Percentiles rank a stretch among this genome's conserved stretches.
Evolutionary conservation across 2,329 filamentous ascomycete genomes (phyloP).

Genomic region (Phaeoacremonium minimum): DNA sequence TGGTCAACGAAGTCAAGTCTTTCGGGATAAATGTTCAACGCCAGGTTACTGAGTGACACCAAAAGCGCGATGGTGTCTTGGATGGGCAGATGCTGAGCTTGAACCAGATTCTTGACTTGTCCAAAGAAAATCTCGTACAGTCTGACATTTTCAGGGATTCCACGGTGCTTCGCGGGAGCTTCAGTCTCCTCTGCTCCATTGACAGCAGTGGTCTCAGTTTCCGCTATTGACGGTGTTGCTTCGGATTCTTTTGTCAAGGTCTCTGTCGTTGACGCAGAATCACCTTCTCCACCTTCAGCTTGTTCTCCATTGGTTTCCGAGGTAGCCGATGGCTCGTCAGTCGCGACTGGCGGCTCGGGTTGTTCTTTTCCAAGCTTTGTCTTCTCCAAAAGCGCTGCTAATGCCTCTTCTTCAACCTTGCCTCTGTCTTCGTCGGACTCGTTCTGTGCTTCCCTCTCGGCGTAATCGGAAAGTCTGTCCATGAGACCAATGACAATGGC

Average conservation of each 20-base stretch:
- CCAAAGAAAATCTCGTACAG: conserved; percentile 97
- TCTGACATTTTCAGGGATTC: conserved; percentile 74
- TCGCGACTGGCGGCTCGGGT: conserved; percentile 13
- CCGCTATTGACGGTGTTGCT: conserved; percentile 34
- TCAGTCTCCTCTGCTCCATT: conserved; percentile 34
- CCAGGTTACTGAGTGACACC: conserved; percentile 89
- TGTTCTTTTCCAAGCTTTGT: conserved; percentile 64
- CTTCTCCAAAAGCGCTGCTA: conserved; percentile 72
- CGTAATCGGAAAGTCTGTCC: conserved; percentile 92
- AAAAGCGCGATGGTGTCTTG: conserved; percentile 92
- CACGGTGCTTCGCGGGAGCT: conserved; percentile 30
- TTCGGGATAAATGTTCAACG: conserved; percentile 92
- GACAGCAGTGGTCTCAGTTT: conserved; percentile 41
- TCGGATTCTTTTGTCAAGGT: conserved; percentile 24
- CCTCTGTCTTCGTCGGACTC: conserved; percentile 67
- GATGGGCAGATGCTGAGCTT: conserved; percentile 84
- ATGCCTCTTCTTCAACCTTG: conserved; percentile 79
- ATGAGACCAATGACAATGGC: conserved; percentile 96
- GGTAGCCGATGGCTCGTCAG: conserved; percentile 20
- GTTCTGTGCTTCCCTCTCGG: conserved; percentile 77
- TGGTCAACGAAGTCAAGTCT: conserved; percentile 93
- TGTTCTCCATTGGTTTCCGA: conserved; percentile 30
- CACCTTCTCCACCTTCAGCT: conserved; percentile 21
- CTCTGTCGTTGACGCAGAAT: conserved; percentile 26
- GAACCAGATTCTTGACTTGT: conserved; percentile 90